Evolutionary conservation across 2,329 filamentous ascomycete species (phyloP).

Genomic region (Colletotrichum cordylinicola): DNA sequence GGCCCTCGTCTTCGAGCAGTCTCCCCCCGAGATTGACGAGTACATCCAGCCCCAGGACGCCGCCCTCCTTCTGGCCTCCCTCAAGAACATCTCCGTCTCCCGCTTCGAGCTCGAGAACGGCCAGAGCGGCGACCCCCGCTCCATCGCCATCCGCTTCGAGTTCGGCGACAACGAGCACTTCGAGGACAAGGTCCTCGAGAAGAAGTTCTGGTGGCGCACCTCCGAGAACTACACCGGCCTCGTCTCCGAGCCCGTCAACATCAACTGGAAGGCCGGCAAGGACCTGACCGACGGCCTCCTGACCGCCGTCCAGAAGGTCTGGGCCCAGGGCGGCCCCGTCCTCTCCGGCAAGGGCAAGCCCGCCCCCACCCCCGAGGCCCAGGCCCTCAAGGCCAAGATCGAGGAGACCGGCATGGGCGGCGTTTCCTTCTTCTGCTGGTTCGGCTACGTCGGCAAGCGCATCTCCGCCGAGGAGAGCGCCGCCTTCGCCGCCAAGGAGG

Average conservation of each 20-base stretch:
- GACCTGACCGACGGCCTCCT: conserved; percentile 85
- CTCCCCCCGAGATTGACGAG: conserved; percentile 84
- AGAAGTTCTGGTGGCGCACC: conserved; percentile 88
- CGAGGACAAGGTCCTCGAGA: conserved; percentile 77
- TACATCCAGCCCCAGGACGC: conserved; percentile 85
- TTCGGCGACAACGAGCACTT: conserved; percentile 87
- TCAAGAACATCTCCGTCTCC: conserved; percentile 74
- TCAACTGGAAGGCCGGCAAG: conserved; percentile 86
- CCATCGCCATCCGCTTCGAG: conserved; percentile 77
- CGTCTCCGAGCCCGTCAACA: conserved; percentile 87
- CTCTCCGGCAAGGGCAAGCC: conserved; percentile 42
- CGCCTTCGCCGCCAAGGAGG: conserved; percentile 64
- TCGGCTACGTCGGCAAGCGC: conserved; percentile 76
- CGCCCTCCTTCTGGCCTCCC: conserved; percentile 70
- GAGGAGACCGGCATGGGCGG: conserved; percentile 67
- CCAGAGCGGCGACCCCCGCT: conserved; percentile 77
- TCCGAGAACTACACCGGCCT: conserved; percentile 75
- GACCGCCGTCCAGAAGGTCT: conserved; percentile 73
- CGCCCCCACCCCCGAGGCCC: conserved; percentile 48
- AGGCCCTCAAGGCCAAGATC: conserved; percentile 59
- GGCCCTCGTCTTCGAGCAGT: conserved; percentile 90
- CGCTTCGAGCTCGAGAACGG: conserved; percentile 76
- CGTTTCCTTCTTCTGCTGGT: conserved; percentile 87
- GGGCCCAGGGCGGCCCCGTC: conserved; percentile 51
- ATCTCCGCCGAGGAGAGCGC: conserved; percentile 76